Evolutionary conservation across 805 yeast genomes (phyloP), one percentile per base, ranked within the genome.

Genomic region (Torulaspora quercuum): DNA sequence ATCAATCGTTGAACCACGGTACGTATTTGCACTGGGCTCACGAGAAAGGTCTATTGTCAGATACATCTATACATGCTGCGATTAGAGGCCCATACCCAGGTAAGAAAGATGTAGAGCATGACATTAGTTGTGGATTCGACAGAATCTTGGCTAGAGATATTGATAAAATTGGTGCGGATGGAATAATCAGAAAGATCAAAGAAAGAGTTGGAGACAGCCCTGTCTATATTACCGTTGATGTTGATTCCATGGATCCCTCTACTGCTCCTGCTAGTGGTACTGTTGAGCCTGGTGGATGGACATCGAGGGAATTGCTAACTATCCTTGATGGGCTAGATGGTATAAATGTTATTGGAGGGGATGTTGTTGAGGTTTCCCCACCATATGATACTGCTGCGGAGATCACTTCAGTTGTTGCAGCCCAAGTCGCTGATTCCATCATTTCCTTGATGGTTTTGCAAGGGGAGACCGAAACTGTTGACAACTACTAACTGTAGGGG

Each of bases 11-110:
- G 39, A 80, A 79, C 50, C 86, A 80, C 53, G 87, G 86, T 4
- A 79, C 87, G 0, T 79, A 78, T 44, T 61, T 80, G 28, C 85
- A 79, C 54, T 79, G 76, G 58, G 87, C 87, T 1, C 74, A 75
- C 29, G 86, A 80, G 55, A 69, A 75, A 31, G 86, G 86, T 1
- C 75, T 75, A 46, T 61, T 79, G 26, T 57, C 68, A 3, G 61
- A 65, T 10, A 62, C 64, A n/a, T 63, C 67, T 24, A 70, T 70
- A 39, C 86, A 80, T 52, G 75, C 77, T 23, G 87, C 84, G 0
- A 68, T 77, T 36, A 63, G 86, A 43, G 85, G 84, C 3, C 85
- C 85, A 1, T 75, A 63, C 49, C 72, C 72, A 20, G 62, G 61
- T 12, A 46, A 44, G 33, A 31, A 45, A 27, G 67, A 61, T 31